Conservation (phyloP, 305 asterid species). For the Solanum aculeatissimum region DNA sequence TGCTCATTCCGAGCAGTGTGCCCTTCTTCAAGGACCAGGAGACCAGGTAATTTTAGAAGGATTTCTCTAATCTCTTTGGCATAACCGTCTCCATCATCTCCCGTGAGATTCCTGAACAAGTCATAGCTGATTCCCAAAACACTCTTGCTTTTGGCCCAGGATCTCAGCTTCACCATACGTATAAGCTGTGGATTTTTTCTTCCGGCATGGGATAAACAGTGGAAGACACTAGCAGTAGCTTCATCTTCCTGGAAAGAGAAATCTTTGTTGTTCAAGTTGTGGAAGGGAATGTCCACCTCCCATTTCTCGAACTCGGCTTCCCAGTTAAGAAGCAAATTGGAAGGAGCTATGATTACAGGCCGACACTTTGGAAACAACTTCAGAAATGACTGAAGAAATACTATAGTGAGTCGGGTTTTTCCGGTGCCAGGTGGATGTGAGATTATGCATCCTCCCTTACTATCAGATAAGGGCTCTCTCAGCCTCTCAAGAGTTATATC, state of each 20-base stretch:
- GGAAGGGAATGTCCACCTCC: slow-evolving; percentile 39
- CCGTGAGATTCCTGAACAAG: not conserved
- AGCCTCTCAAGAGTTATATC: slow-evolving; percentile 29
- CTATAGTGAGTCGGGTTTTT: slow-evolving; percentile 48
- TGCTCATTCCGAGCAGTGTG: not conserved
- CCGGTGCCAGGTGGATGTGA: slow-evolving; percentile 81
- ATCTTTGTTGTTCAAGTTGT: slow-evolving; percentile 35
- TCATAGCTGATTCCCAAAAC: not conserved
- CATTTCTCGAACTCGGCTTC: slow-evolving; percentile 61
- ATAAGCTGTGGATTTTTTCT: not conserved
- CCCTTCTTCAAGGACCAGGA: not conserved
- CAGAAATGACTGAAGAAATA: slow-evolving; percentile 38
- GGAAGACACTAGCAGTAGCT: not conserved
- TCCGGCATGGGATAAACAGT: not conserved
- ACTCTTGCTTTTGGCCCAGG: slow-evolving; percentile 1
- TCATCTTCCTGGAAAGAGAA: slow-evolving; percentile 16
- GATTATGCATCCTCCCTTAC: slow-evolving; percentile 72
- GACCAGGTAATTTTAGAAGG: not conserved
- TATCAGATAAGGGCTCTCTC: slow-evolving; percentile 13
- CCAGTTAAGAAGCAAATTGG: slow-evolving; percentile 61
- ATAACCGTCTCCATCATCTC: not conserved
- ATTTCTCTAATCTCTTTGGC: not conserved
- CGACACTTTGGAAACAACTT: slow-evolving; percentile 35
- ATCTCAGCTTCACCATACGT: slow-evolving; percentile 28
- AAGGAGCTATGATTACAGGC: slow-evolving; percentile 47